These are phyloP conservation scores for Thamnidium elegans DNA, from an alignment of 192 early-diverging fungal genomes.

Conservation along the genomic window DNA sequence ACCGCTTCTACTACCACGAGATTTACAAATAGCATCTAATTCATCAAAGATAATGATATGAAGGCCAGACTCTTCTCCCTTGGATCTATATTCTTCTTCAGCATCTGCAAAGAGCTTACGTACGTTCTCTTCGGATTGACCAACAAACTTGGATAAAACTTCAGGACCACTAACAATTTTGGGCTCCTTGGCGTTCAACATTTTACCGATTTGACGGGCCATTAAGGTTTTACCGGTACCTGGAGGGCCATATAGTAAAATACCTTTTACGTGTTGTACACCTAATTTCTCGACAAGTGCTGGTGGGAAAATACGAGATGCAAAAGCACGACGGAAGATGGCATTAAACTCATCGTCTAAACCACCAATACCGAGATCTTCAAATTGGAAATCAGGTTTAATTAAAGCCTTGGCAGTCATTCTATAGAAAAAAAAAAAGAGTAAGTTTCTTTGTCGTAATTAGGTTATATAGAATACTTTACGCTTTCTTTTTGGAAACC, in stretches of 20 bases:
- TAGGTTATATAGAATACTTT: neutral
- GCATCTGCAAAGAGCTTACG: constrained; percentile 94
- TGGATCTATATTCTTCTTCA: constrained; percentile 91
- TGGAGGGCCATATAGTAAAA: constrained; percentile 87
- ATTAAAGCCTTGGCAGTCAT: constrained; percentile 73
- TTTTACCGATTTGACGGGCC: constrained; percentile 98
- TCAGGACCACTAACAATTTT: constrained; percentile 96
- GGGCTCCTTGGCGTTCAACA: constrained; percentile 94
- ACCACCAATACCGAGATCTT: constrained; percentile 97
- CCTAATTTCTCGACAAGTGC: constrained; percentile 89
- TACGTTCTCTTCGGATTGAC: constrained; percentile 95
- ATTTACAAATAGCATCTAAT: constrained; percentile 98
- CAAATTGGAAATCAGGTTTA: constrained; percentile 94
- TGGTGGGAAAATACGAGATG: constrained; percentile 94
- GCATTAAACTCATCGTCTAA: constrained; percentile 90
- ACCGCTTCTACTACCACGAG: constrained; percentile 89
- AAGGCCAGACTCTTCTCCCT: constrained; percentile 84
- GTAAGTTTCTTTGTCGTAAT: neutral
- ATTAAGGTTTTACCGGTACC: constrained; percentile 98
- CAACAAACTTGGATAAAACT: constrained; percentile 95
- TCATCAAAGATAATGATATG: constrained; percentile 99
- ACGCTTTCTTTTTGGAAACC: constrained; percentile 45
- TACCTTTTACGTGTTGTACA: constrained; percentile 97
- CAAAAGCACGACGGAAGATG: constrained; percentile 97
- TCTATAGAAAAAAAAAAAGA: constrained; percentile 6